Percentiles rank a stretch among this genome's conserved stretches.
These are phyloP conservation scores for Phytopythium sindhum DNA, from an alignment of 352 stramenopile species.

Conservation along the genomic window DNA sequence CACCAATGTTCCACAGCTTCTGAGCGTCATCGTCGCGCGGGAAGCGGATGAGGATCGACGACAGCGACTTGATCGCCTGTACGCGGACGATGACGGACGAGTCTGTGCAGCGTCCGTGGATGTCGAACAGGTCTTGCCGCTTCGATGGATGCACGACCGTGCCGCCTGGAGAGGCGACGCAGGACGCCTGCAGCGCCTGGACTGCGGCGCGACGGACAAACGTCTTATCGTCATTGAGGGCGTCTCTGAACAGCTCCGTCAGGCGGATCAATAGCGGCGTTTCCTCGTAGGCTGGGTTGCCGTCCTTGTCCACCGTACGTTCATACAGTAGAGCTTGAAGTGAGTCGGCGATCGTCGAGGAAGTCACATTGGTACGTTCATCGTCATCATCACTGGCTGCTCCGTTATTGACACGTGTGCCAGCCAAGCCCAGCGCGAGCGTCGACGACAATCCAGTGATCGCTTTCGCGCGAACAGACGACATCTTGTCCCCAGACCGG, in stretches of 20 bases:
- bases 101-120: slow-evolving; percentile 74
- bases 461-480: slow-evolving; percentile 73
- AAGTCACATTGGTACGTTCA: slow-evolving; percentile 15
- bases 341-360: slow-evolving; percentile 39
- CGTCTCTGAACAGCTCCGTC: slow-evolving; percentile 69
- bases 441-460: slow-evolving; percentile 71
- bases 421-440: slow-evolving; percentile 42
- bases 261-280: slow-evolving; percentile 65
- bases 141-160: slow-evolving; percentile 45
- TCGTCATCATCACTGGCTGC: slow-evolving; percentile 20
- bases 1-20: slow-evolving; percentile 78
- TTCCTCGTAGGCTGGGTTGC: slow-evolving; percentile 36
- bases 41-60: slow-evolving; percentile 70
- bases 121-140: slow-evolving; percentile 66
- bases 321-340: slow-evolving; percentile 54
- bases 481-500: slow-evolving; percentile 75
- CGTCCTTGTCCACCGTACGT: slow-evolving; percentile 19
- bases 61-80: slow-evolving; percentile 80
- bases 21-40: slow-evolving; percentile 66
- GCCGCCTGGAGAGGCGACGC: slow-evolving; percentile 43
- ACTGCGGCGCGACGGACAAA: slow-evolving; percentile 78
- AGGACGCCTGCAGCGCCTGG: slow-evolving; percentile 71
- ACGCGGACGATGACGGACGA: slow-evolving; percentile 75
- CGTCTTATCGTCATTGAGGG: slow-evolving; percentile 77
- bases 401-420: background rate